Base-by-base conservation (phyloP, 1,139 yeast species). In the Tardiomyces digboiensis region DNA sequence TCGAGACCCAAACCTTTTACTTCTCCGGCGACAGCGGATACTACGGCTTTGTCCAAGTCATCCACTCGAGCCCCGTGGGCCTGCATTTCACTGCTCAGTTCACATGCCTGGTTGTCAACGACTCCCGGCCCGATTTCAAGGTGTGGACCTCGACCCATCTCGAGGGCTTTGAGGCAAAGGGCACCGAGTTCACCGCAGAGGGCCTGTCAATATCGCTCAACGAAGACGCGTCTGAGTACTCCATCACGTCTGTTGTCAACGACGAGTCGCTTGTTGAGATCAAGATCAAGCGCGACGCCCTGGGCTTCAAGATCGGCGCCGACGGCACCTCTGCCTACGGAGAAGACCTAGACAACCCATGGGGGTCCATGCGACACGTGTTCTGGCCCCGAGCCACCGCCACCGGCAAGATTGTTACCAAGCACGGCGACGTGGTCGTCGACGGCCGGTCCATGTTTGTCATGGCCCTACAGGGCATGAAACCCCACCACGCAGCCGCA, bases 391-490 rank as follows among this genome's bases (percentile, higher is more conserved):
- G 97, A 59, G 82, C 89, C 63, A 51, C 65, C 14, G 82, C 79
- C 40, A 59, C 58, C 19, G 98, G 98, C 55, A 70, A 76, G 23
- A 67, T 91, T 42, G 55, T 58, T 23, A 58, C 67, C 45, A 57
- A 59, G 42, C 61, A 62, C 41, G 61, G 57, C 21, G 46, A 56
- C 19, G 51, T 46, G 5, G 39, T 57, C 36, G 50, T 46, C 18
- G 45, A 50, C 21, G 87, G 85, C 39, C 68, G 58, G 46, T 78
- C 87, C 46, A 83, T 89, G 95, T 88, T 81, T 62, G 95, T 91
- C 42, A 83, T 86, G 94, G 98, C 98, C n/a, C 68, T 88, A 55
- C 98, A 91, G 70, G 97, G 97, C 49, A 89, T 91, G 97, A 91
- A 91, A 66, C 98, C 98, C 13, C 97, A 91, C 65, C 98, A 91